Evolutionary conservation across 2,329 filamentous ascomycete species (phyloP), one percentile per base, ranked within the genome.

Genomic region (Lasiodiplodia citricola): DNA sequence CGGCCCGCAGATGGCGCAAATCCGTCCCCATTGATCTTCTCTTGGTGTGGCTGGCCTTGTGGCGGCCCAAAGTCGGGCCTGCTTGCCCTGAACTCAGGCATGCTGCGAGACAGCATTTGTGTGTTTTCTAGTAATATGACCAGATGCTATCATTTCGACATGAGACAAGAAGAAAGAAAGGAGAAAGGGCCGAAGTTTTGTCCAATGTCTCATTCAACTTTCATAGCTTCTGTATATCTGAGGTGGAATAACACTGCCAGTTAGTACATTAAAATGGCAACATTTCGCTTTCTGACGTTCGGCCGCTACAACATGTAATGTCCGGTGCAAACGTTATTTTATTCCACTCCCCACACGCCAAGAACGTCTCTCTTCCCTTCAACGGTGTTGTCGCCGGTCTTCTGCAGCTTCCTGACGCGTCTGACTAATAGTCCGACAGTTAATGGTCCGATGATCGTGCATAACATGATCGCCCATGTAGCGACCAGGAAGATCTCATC

Each of bases 401-500:
- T 72, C 67, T 83, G 77, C 14, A 86, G 73, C 69, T 72, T 76
- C 71, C 79, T 83, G 25, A 86, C 81, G 28, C 84, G 75, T 57
- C 78, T 81, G 2, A 87, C 83, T 4, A 86, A 77, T 0, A 85
- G 68, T 0, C 86, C 86, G 14, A 87, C 83, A n/a, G 77, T 77
- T 0, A 88, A 73, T 0, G 86, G 86, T 0, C 86, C 86, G 14
- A 86, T 70, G n/a, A 87, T 77, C 0, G 86, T 88, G 72, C 86
- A 87, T 1, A 88, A 75, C 1, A 87, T 80, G 14, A 88, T 87
- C 2, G 85, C 86, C 86, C 86, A 88, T 0, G 85, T 85, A 1
- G 85, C 83, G 0, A 86, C 79, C 3, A 88, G 75, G 69, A 86
- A 88, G 0, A 85, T 80, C 44, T 86, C 82, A 7, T 70, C 68